phyloP scores from a whole-genome alignment of 140 eudicot genomes.

The Eryngium alpinum region DNA sequence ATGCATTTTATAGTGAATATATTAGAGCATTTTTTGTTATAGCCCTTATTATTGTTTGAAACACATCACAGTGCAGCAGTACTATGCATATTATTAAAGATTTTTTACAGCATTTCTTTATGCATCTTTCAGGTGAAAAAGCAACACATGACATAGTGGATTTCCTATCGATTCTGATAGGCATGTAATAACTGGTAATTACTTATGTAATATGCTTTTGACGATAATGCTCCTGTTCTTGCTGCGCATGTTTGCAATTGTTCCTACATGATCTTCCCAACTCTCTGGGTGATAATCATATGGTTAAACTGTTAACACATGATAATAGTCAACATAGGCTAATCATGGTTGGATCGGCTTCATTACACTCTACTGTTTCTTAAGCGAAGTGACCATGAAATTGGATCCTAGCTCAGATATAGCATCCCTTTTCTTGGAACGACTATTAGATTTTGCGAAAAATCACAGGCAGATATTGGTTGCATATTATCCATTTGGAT shows the following conservation, averaged over 20 bases:
- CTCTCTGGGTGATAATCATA: conserved; percentile 51
- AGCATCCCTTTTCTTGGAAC: conserved; percentile 53
- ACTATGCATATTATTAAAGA: too few relatives aligned
- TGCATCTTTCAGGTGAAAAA: too few relatives aligned
- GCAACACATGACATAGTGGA: too few relatives aligned
- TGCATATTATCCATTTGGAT: conserved; percentile 77
- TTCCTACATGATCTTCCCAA: conserved; percentile 85
- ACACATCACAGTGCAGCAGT: too few relatives aligned
- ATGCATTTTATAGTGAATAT: too few relatives aligned
- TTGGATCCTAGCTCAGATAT: conserved; percentile 65
- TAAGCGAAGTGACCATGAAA: conserved; percentile 75
- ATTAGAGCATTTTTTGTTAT: too few relatives aligned
- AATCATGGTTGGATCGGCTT: conserved; percentile 74
- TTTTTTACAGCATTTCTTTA: too few relatives aligned
- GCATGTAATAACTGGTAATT: too few relatives aligned
- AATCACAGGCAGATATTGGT: conserved; percentile 55
- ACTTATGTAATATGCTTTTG: conserved; percentile 82
- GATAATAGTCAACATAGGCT: conserved; percentile 46
- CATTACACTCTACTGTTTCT: conserved; percentile 81
- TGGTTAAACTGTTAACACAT: conserved; percentile 54
- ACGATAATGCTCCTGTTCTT: conserved; percentile 73
- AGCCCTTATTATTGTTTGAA: too few relatives aligned
- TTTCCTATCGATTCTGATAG: too few relatives aligned
- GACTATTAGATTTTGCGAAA: conserved; percentile 51
- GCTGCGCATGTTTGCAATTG: conserved; percentile 90